phyloP scores from a whole-genome alignment of 164 flowering plant genomes.

The Tetracentron sinense region DNA sequence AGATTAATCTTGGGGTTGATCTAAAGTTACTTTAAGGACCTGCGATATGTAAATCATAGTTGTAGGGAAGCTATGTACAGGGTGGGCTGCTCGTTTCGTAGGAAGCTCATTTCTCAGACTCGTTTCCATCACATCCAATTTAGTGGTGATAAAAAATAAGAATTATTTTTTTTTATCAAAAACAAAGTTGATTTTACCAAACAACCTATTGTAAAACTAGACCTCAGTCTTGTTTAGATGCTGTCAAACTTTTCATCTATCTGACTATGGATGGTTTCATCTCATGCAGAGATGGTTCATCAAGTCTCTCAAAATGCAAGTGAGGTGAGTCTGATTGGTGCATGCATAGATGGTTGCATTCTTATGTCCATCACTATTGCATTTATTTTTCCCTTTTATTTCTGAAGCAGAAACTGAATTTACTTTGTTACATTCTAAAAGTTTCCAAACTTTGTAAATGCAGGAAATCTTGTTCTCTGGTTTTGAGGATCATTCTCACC shows the following conservation, averaged over 20 bases:
- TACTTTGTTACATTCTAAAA: neutral
- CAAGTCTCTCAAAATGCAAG: constrained; percentile 36
- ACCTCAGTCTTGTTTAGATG: neutral
- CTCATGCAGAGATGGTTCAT: constrained; percentile 46
- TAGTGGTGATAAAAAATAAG: too few species aligned
- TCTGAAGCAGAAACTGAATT: neutral
- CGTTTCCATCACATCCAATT: too few species aligned
- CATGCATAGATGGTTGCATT: neutral
- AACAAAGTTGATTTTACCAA: neutral
- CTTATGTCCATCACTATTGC: neutral
- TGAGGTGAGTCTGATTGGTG: constrained; percentile 40
- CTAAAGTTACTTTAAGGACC: neutral
- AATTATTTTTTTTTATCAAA: too few species aligned
- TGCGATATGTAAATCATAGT: too few species aligned
- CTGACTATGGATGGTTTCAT: neutral
- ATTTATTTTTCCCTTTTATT: neutral
- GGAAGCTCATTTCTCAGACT: too few species aligned
- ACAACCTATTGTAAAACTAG: too few species aligned
- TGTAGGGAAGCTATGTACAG: too few species aligned
- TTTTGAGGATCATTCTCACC: constrained; percentile 38
- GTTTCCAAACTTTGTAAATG: constrained; percentile 12
- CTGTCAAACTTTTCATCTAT: neutral
- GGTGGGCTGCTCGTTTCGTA: too few species aligned
- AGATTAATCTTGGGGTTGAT: neutral
- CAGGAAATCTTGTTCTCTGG: constrained; percentile 60